These are phyloP conservation scores for Aspergillus pseudotamarii DNA, from an alignment of 2,329 filamentous ascomycete genomes.

Conservation along the genomic window DNA sequence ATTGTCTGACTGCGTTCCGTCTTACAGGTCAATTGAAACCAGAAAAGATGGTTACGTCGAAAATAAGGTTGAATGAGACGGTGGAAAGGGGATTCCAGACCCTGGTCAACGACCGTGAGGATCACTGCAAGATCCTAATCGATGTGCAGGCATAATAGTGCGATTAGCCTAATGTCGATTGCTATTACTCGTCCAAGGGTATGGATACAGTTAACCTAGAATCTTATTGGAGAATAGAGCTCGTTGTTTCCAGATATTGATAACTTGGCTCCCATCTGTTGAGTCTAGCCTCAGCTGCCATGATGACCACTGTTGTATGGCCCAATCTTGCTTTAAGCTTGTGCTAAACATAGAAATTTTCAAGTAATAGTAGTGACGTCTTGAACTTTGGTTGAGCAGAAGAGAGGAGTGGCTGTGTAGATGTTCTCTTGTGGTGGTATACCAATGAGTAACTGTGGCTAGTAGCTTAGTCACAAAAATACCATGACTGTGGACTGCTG, in stretches of 20 bases:
- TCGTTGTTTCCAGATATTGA: neutral
- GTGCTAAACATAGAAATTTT: neutral
- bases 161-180: neutral
- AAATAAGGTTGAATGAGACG: slow-evolving; percentile 57
- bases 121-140: slow-evolving; percentile 62
- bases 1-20: neutral
- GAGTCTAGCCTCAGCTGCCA: neutral
- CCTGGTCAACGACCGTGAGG: slow-evolving; percentile 61
- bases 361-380: neutral
- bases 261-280: neutral
- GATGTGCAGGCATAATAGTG: slow-evolving; percentile 19
- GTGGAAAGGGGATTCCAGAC: slow-evolving; percentile 60
- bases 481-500: neutral
- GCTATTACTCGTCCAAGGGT: no score
- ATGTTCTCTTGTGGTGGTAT: no score
- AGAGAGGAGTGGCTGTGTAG: neutral
- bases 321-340: neutral
- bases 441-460: no score
- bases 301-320: neutral
- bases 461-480: neutral
- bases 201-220: neutral
- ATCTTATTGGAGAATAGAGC: neutral
- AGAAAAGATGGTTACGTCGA: slow-evolving; percentile 62
- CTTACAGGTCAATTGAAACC: slow-evolving; percentile 53
- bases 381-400: neutral